Evolutionary conservation across 495 filamentous ascomycete genomes (phyloP).

Genomic region (Neurospora tetrasperma): DNA sequence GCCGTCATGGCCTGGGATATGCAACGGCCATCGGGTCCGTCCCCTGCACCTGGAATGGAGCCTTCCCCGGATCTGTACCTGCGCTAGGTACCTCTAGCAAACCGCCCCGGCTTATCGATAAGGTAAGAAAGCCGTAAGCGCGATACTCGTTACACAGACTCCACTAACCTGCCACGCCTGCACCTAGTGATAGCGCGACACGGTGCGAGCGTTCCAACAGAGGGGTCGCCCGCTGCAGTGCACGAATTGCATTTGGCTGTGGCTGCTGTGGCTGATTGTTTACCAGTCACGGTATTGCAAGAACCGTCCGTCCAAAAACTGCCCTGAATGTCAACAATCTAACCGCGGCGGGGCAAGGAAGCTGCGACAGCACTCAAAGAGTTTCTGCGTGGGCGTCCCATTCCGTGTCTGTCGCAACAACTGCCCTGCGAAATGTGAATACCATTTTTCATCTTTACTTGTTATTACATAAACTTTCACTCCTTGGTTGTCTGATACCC

Average conservation of each 20-base stretch:
- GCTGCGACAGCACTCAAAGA: background rate
- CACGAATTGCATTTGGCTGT: constrained; percentile 4
- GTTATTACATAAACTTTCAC: background rate
- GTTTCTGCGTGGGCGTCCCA: constrained; percentile 7
- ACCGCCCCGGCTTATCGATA: background rate
- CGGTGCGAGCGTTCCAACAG: background rate
- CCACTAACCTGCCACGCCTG: background rate
- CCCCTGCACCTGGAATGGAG: background rate
- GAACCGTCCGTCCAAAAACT: constrained; percentile 5
- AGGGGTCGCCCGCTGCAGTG: background rate
- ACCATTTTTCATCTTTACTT: background rate
- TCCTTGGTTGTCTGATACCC: background rate
- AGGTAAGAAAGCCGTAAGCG: background rate
- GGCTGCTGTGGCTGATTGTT: constrained; percentile 26
- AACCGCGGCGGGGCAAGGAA: constrained; percentile 12
- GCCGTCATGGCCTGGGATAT: background rate
- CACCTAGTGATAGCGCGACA: background rate
- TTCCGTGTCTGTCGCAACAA: background rate
- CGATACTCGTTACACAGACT: background rate
- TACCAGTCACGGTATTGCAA: constrained; percentile 19
- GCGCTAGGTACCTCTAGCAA: background rate
- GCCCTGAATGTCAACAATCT: constrained; percentile 15
- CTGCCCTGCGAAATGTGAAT: background rate
- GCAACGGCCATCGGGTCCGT: background rate
- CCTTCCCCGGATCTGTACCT: background rate